Conservation (phyloP, 2,329 filamentous ascomycete genomes). For the Coniochaeta sp. region DNA sequence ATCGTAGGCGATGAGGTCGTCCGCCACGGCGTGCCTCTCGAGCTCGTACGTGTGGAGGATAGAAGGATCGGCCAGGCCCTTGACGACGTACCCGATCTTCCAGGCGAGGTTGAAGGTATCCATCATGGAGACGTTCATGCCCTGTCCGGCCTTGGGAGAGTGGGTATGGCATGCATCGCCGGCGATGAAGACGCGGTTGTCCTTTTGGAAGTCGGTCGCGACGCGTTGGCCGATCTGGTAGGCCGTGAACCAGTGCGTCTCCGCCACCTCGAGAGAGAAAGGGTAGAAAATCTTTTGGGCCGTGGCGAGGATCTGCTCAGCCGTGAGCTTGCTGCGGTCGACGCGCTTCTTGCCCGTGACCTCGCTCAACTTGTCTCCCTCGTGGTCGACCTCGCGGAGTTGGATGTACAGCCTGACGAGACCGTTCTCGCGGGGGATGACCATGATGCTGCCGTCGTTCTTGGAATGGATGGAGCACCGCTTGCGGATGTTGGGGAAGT, state of each 20-base stretch:
- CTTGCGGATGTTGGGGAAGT: conserved; percentile 17
- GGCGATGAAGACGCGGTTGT: conserved; percentile 50
- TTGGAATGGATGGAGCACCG: conserved; percentile 15
- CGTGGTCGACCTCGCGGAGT: not conserved
- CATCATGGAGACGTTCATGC: conserved; percentile 57
- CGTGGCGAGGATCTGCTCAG: not conserved
- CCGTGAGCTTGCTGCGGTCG: not conserved
- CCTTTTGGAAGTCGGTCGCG: conserved; percentile 36
- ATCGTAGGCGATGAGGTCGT: conserved; percentile 52
- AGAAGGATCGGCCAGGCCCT: conserved; percentile 21
- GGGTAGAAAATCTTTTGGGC: not conserved
- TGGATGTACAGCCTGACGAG: not conserved
- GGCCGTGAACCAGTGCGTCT: conserved; percentile 17
- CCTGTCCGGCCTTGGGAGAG: conserved; percentile 47
- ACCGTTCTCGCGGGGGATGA: conserved; percentile 17
- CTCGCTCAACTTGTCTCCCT: not conserved
- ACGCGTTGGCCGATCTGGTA: conserved; percentile 44
- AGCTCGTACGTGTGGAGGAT: conserved; percentile 34
- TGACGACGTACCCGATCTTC: conserved; percentile 32
- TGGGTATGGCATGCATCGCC: conserved; percentile 45
- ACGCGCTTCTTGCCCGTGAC: not conserved
- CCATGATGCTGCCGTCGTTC: conserved; percentile 14
- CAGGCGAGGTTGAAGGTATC: conserved; percentile 41
- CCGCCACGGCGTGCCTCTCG: conserved; percentile 47
- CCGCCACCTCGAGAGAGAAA: not conserved